Evolutionary conservation across 345 rosid genomes (phyloP), one percentile per base, ranked within the genome.

Genomic region (Arabidopsis suecica): DNA sequence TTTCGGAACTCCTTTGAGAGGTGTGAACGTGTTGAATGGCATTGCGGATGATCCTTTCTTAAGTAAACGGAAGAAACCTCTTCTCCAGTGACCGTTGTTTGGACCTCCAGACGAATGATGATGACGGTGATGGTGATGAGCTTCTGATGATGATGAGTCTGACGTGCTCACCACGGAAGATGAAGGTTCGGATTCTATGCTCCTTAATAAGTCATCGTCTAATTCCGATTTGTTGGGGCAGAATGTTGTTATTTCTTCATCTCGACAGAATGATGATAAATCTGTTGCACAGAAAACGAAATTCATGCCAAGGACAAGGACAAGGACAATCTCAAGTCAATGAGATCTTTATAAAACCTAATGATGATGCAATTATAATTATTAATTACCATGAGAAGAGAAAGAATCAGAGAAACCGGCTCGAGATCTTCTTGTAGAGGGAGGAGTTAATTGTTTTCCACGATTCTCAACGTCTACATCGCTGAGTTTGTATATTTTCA

Each of bases 21-120:
- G 80, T 36, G 90, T 75, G 30, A 86, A 72, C 8, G 84, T 61
- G 42, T 60, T 80, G 48, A 86, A 88, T 33, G 87, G 82, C 61
- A 79, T 78, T 47, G 78, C 81, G 5, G 82, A 74, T 12, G 88
- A 78, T 71, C 93, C 91, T 74, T 83, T 91, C 75, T 84, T 95
- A 70, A 87, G 74, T 30, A 81, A 72, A 18, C 86, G 82, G 72
- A 86, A 72, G 79, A 91, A 85, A 33, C 90, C 86, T 6, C 84
- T 79, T 0, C 83, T 81, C 96, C 89, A 85, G 5, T 77, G 83
- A 6, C 68, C 66, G 71, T 61, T 73, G 67, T 7, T 60, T 4
- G 74, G 65, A n/a, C 53, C 65, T 64, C 4, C 66, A 30, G 60
- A 70, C 8, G 56, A 58, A 61, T 45, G 65, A 42, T 56, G 70